phyloP scores from a whole-genome alignment of 257 asterid genomes.

The Solanum bulbocastanum region DNA sequence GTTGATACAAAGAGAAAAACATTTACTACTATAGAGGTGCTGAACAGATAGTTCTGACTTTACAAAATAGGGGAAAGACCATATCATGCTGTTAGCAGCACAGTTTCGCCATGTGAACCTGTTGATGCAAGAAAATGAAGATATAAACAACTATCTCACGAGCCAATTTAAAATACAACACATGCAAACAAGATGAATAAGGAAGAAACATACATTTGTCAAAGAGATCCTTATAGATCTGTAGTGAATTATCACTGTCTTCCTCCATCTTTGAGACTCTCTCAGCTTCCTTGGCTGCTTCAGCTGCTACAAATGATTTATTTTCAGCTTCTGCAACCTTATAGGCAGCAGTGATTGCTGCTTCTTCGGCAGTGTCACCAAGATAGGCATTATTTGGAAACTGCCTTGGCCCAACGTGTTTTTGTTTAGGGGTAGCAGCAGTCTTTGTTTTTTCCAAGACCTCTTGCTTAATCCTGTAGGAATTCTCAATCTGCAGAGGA shows the following conservation, averaged over 20 bases:
- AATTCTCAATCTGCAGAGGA: slow-evolving; percentile 45
- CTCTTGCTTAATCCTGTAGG: slow-evolving; percentile 44
- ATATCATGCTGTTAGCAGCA: slow-evolving; percentile 39
- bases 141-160: background rate
- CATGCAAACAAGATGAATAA: background rate
- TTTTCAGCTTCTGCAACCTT: slow-evolving; percentile 71
- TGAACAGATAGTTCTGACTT: background rate
- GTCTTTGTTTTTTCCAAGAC: slow-evolving; percentile 13
- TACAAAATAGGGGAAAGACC: background rate
- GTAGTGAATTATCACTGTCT: slow-evolving; percentile 50
- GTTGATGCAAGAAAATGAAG: slow-evolving; percentile 9
- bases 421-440: slow-evolving; percentile 18
- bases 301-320: slow-evolving; percentile 70
- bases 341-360: slow-evolving; percentile 43
- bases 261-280: slow-evolving; percentile 62
- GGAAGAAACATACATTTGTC: slow-evolving; percentile 37
- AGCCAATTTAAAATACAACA: background rate
- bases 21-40: background rate
- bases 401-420: slow-evolving; percentile 31
- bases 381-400: slow-evolving; percentile 30
- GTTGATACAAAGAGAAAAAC: background rate
- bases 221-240: slow-evolving; percentile 47
- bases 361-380: slow-evolving; percentile 58
- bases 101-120: slow-evolving; percentile 53
- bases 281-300: slow-evolving; percentile 71